A percentile compares a stretch with the other conserved stretches of the same genome.
Evolutionary conservation across 768 basidiomycete species (phyloP).

Genomic region (Xanthoconium stramineum): DNA sequence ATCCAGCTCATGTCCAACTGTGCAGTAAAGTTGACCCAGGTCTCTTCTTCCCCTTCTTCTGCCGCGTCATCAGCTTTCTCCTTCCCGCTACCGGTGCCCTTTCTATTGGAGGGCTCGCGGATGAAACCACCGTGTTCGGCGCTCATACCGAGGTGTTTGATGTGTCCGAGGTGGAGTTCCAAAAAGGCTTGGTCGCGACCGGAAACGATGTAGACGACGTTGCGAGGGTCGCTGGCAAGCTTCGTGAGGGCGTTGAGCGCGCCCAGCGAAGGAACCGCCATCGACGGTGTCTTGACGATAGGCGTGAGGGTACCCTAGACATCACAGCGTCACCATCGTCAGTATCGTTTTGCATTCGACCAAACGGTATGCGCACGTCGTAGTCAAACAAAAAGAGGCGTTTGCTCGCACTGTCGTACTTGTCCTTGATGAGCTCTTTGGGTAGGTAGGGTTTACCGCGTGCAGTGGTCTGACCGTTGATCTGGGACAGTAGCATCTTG

Average conservation of each 20-base stretch:
- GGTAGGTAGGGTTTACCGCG: conserved; percentile 85
- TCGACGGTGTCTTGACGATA: conserved; percentile 90
- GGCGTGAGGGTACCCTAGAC: conserved; percentile 89
- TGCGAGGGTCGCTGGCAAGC: conserved; percentile 77
- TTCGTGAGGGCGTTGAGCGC: conserved; percentile 72
- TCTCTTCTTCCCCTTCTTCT: conserved; percentile 24
- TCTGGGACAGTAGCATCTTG: conserved; percentile 82
- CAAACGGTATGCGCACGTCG: conserved; percentile 57
- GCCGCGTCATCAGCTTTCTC: not conserved
- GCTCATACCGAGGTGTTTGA: conserved; percentile 80
- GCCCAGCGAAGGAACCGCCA: conserved; percentile 74
- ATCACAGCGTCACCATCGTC: not conserved
- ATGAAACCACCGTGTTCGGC: conserved; percentile 97
- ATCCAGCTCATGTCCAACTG: conserved; percentile 97
- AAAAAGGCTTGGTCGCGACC: conserved; percentile 93
- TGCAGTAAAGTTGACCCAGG: conserved; percentile 88
- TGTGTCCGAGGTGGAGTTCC: conserved; percentile 85
- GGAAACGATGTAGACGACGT: conserved; percentile 96
- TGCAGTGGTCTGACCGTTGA: conserved; percentile 75
- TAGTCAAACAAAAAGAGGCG: conserved; percentile 94
- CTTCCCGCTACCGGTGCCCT: conserved; percentile 3
- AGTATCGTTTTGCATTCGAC: not conserved
- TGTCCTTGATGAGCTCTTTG: conserved; percentile 49
- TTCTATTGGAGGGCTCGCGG: conserved; percentile 55
- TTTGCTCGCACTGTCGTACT: conserved; percentile 72